Conservation (phyloP, 257 asterid genomes). For the Forsythia suspensa region DNA sequence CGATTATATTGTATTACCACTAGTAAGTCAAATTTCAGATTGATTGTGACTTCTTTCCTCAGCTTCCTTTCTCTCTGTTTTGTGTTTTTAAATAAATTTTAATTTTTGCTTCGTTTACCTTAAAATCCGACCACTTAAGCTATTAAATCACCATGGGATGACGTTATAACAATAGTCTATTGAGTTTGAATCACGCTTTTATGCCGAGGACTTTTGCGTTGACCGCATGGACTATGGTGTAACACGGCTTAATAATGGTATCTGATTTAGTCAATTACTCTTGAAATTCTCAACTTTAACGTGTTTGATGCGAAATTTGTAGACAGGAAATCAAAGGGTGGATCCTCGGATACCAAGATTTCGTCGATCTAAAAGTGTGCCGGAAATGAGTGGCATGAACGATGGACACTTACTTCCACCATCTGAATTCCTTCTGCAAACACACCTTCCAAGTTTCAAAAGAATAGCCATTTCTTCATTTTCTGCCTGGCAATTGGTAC, state of each 20-base stretch:
- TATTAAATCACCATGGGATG: too few relatives aligned
- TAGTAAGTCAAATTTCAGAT: background rate
- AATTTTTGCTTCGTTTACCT: too few relatives aligned
- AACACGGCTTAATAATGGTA: too few relatives aligned
- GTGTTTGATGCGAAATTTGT: background rate
- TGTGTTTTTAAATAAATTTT: too few relatives aligned
- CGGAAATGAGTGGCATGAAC: slow-evolving; percentile 39
- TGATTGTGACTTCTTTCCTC: too few relatives aligned
- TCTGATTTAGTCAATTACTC: too few relatives aligned
- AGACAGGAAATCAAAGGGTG: slow-evolving; percentile 12
- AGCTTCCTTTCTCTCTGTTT: too few relatives aligned
- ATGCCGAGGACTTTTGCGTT: too few relatives aligned
- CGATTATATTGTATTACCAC: background rate
- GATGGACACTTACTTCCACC: slow-evolving; percentile 19
- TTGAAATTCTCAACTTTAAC: background rate
- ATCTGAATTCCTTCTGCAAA: slow-evolving; percentile 39
- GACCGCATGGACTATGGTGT: too few relatives aligned
- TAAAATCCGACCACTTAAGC: too few relatives aligned
- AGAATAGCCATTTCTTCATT: slow-evolving; percentile 43
- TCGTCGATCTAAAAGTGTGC: slow-evolving; percentile 78
- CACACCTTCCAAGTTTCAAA: slow-evolving; percentile 51
- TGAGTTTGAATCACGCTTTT: too few relatives aligned
- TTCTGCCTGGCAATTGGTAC: slow-evolving; percentile 60
- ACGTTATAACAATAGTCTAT: too few relatives aligned
- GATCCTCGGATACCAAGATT: slow-evolving; percentile 41